Evolutionary conservation across 1,284 basidiomycete genomes (phyloP), one percentile per base, ranked within the genome.

Genomic region (Rhodotorula sp.): DNA sequence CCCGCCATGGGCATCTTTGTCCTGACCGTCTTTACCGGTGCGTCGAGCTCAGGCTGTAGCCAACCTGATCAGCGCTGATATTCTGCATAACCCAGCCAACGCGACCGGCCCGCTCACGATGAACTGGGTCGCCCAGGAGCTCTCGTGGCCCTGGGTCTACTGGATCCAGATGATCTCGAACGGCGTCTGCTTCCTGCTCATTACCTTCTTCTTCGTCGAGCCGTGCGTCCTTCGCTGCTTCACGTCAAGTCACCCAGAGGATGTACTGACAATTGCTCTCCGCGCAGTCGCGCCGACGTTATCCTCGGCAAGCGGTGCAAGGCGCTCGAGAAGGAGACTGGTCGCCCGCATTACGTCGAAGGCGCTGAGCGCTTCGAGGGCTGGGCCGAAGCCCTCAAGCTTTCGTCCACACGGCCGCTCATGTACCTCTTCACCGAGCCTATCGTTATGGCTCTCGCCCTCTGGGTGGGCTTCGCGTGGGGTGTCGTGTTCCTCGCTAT

Each of bases 371-470:
- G 69, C 50, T 76, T 82, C 49, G 77, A 77, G 53, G 54, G 62
- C 17, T 74, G 71, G 68, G 13, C 27, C 17, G 41, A 71, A 1
- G 73, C 72, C 3, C 53, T 74, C 58, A 61, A 68, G 48, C 23
- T 70, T 17, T 74, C 74, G 0, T 61, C 60, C 61, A 63, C 78
- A 0, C 64, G 81, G 0, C 81, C 79, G 4, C 69, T 79, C 66
- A 65, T 74, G 25, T 81, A 81, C 71, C 81, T 85, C 56, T 66
- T 81, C 59, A 82, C 82, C 21, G 84, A 85, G 67, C 84, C 84
- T 0, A 83, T 85, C 72, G 83, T 85, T 7, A 72, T 80, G 10
- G 81, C 81, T 16, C 77, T 85, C 12, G 42, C 55, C 7, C 42
- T 71, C 10, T 68, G 57, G 25, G 50, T 58, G 42, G 67, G 61